A percentile compares a stretch with the other conserved stretches of the same genome.
These are phyloP conservation scores for Purshia tridentata DNA, from an alignment of 306 rosid genomes.

Conservation along the genomic window DNA sequence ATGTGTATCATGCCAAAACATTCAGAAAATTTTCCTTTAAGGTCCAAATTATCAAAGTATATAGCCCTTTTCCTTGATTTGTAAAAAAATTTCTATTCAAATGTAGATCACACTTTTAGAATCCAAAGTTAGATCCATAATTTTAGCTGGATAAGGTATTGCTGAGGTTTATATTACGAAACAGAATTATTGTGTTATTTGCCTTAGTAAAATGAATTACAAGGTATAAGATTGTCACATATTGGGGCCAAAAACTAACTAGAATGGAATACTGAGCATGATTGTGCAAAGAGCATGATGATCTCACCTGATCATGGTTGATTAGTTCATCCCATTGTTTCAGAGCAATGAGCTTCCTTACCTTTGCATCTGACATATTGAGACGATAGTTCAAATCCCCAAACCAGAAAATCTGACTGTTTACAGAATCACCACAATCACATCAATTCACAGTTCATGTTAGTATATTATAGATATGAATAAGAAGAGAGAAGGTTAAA, in stretches of 20 bases:
- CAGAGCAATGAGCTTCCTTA: conserved; percentile 58
- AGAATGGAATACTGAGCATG: no score
- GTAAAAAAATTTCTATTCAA: no score
- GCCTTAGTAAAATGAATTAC: neutral
- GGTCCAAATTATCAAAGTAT: neutral
- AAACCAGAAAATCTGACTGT: conserved; percentile 94
- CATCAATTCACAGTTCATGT: conserved; percentile 23
- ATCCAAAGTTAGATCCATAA: no score
- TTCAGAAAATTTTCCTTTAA: neutral
- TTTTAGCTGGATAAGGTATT: no score
- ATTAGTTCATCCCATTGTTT: conserved; percentile 76
- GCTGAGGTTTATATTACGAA: no score
- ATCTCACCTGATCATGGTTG: conserved; percentile 78
- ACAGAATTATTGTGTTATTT: neutral
- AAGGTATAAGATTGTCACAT: neutral
- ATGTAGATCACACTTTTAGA: no score
- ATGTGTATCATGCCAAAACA: neutral
- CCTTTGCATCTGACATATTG: conserved; percentile 58
- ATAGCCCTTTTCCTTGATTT: no score
- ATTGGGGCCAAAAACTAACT: neutral
- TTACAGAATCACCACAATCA: conserved; percentile 24
- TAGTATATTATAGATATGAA: conserved; percentile 12
- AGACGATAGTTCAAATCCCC: conserved; percentile 96
- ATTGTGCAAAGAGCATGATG: neutral
- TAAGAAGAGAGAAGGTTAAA: conserved; percentile 3